These are phyloP conservation scores for Rossbeevera mucosa DNA, from an alignment of 768 basidiomycete species.

Conservation along the genomic window DNA sequence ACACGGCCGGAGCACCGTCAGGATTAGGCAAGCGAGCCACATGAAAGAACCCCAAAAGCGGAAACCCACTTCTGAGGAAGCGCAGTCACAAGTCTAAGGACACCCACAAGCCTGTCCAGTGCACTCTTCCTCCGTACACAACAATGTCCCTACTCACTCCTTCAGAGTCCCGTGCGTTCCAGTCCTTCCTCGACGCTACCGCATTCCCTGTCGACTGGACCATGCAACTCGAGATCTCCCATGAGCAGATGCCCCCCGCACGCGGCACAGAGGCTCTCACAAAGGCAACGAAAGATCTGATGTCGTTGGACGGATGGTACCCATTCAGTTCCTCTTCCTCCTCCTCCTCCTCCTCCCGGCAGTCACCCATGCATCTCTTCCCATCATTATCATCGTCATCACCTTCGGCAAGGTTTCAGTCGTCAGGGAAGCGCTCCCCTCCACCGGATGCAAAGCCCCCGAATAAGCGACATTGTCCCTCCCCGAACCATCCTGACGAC, in stretches of 20 bases:
- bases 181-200: constrained; percentile 59
- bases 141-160: constrained; percentile 67
- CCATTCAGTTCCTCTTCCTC: constrained; percentile 25
- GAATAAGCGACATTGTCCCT: constrained; percentile 33
- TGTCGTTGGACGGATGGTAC: constrained; percentile 53
- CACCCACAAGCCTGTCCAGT: constrained; percentile 7
- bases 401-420: constrained; percentile 5
- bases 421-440: constrained; percentile 26
- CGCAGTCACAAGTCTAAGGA: constrained; percentile 28
- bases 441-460: constrained; percentile 20
- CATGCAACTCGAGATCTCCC: constrained; percentile 32
- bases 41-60: constrained; percentile 16
- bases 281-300: constrained; percentile 80
- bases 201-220: constrained; percentile 47
- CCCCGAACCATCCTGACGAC: constrained; percentile 10
- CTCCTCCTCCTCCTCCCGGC: constrained; percentile 26
- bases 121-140: not conserved
- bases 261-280: constrained; percentile 62
- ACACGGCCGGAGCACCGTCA: not conserved
- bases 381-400: constrained; percentile 17
- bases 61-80: constrained; percentile 23
- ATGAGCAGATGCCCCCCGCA: constrained; percentile 46
- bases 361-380: constrained; percentile 21
- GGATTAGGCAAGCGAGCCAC: constrained; percentile 14
- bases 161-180: constrained; percentile 62